Evolutionary conservation across 2,329 filamentous ascomycete genomes (phyloP).

Genomic region (Botrytis sinoallii): DNA sequence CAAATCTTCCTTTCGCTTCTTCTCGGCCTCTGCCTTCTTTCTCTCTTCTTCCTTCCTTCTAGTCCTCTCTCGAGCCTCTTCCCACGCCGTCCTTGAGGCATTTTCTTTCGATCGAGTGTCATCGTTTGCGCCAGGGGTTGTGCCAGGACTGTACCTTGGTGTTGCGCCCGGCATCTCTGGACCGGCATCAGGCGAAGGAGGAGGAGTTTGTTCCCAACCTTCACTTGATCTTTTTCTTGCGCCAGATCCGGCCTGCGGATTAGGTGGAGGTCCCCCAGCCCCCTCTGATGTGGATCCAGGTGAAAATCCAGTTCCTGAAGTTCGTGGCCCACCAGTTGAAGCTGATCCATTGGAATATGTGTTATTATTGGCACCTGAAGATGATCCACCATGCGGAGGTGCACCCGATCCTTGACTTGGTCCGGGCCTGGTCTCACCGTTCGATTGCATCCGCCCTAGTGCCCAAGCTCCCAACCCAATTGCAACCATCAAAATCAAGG

Average conservation of each 20-base stretch:
- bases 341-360: slow-evolving; percentile 31
- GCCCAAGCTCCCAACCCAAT: slow-evolving; percentile 79
- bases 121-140: slow-evolving; percentile 23
- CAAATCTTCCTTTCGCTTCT: slow-evolving; percentile 56
- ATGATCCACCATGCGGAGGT: slow-evolving; percentile 23
- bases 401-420: slow-evolving; percentile 27
- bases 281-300: slow-evolving; percentile 13
- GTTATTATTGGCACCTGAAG: slow-evolving; percentile 27
- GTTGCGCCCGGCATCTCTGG: slow-evolving; percentile 19
- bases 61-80: slow-evolving; percentile 67
- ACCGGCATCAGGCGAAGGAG: slow-evolving; percentile 19
- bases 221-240: slow-evolving; percentile 15
- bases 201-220: slow-evolving; percentile 17
- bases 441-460: slow-evolving; percentile 60
- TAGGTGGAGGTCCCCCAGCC: slow-evolving; percentile 26
- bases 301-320: slow-evolving; percentile 13
- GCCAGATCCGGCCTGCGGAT: slow-evolving; percentile 18
- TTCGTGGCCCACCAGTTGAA: slow-evolving; percentile 21
- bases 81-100: slow-evolving; percentile 54
- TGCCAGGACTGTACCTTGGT: neutral
- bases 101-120: slow-evolving; percentile 22
- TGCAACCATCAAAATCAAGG: slow-evolving; percentile 67
- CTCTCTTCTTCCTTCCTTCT: slow-evolving; percentile 65
- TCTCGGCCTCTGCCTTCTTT: slow-evolving; percentile 58
- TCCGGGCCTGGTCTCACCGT: slow-evolving; percentile 41